phyloP scores from a whole-genome alignment of 208 protist genomes.

The Tritrichomonas musculus region DNA sequence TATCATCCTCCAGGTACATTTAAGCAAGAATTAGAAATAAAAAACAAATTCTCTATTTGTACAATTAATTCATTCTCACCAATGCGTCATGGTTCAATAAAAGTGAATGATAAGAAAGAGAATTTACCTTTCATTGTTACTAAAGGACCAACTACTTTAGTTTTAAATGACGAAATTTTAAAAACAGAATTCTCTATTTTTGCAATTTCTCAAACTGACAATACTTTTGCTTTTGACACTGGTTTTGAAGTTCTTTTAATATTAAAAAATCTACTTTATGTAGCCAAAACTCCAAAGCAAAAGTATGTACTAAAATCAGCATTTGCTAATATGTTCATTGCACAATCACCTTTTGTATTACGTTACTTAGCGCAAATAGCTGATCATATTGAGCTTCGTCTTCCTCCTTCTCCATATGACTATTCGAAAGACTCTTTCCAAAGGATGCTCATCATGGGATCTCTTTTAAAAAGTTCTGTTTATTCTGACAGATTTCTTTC shows the following conservation, averaged over 20 bases:
- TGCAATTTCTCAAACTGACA: not conserved
- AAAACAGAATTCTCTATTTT: not conserved
- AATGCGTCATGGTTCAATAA: not conserved
- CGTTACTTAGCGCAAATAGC: not conserved
- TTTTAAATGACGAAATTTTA: too few relatives aligned
- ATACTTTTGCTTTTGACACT: slow-evolving; percentile 14
- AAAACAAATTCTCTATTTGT: not conserved
- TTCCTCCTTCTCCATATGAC: not conserved
- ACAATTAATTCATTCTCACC: not conserved
- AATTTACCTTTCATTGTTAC: not conserved
- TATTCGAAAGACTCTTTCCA: too few relatives aligned
- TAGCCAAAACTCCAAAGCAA: not conserved
- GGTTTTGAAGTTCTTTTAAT: not conserved
- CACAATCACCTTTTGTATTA: not conserved
- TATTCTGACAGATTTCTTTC: too few relatives aligned
- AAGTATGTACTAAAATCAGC: not conserved
- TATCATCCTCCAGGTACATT: not conserved
- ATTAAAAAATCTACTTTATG: not conserved
- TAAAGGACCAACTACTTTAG: not conserved
- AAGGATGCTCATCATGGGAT: too few relatives aligned
- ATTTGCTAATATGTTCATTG: not conserved
- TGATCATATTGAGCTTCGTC: not conserved
- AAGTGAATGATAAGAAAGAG: not conserved
- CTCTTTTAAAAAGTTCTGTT: too few relatives aligned
- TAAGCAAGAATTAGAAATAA: not conserved